These are phyloP conservation scores for Trichoderma reesei DNA, from an alignment of 495 filamentous ascomycete genomes.

Conservation along the genomic window DNA sequence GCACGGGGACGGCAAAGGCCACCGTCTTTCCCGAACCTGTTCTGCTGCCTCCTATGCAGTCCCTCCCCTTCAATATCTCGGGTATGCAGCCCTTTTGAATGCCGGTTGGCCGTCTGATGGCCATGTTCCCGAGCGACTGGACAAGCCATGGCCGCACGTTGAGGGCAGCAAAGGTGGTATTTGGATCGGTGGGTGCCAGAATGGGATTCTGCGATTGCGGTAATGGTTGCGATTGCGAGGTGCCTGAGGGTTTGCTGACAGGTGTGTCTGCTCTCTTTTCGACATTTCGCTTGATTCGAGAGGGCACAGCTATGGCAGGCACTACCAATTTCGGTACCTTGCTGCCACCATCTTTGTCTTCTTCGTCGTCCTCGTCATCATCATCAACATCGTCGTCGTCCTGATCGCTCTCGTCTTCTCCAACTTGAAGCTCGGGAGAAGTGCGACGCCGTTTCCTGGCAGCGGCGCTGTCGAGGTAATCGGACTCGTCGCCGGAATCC, in stretches of 20 bases:
- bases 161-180: conserved; percentile 63
- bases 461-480: conserved; percentile 35
- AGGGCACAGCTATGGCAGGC: conserved; percentile 33
- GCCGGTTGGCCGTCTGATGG: conserved; percentile 77
- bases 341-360: conserved; percentile 11
- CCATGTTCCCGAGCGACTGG: conserved; percentile 74
- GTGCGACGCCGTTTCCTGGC: conserved; percentile 41
- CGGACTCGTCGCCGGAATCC: conserved; percentile 20
- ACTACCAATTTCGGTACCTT: conserved; percentile 13
- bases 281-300: conserved; percentile 35
- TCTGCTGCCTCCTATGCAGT: conserved; percentile 88
- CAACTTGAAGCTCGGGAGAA: conserved; percentile 19
- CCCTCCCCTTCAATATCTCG: conserved; percentile 75
- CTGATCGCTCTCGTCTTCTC: not conserved
- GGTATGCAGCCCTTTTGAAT: conserved; percentile 92
- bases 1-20: conserved; percentile 85
- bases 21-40: conserved; percentile 99
- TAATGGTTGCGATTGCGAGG: no score
- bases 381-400: conserved; percentile 16
- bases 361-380: conserved; percentile 7
- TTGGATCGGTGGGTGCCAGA: conserved; percentile 33
- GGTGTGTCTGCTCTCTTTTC: conserved; percentile 12
- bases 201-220: conserved; percentile 17
- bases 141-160: conserved; percentile 81
- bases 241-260: conserved; percentile 13